phyloP scores from a whole-genome alignment of 352 stramenopile genomes.

The Detonula confervacea region DNA sequence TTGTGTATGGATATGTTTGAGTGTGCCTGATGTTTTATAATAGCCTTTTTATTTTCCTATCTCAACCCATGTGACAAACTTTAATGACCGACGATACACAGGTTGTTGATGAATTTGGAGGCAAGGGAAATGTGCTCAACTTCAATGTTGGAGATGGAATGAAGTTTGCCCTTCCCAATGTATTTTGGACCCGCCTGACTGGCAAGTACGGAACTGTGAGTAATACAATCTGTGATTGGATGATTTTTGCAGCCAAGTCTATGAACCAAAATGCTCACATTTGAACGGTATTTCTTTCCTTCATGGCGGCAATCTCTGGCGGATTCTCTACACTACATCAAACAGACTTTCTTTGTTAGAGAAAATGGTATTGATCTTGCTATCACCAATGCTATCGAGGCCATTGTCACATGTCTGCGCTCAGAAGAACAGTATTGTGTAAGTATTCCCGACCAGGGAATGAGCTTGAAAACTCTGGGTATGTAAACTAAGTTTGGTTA shows the following conservation, averaged over 20 bases:
- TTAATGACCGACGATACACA: too few species aligned
- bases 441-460: constrained; percentile 68
- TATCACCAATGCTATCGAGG: constrained; percentile 82
- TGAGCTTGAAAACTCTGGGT: constrained; percentile 72
- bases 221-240: too few species aligned
- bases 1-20: too few species aligned
- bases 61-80: too few species aligned
- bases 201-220: constrained; percentile 81
- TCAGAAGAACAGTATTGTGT: constrained; percentile 81
- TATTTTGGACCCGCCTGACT: constrained; percentile 83
- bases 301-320: not conserved
- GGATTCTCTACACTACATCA: not conserved
- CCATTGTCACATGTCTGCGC: constrained; percentile 74
- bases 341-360: constrained; percentile 76
- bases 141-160: constrained; percentile 86
- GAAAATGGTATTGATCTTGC: constrained; percentile 85
- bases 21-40: too few species aligned
- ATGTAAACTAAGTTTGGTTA: too few species aligned
- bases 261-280: too few species aligned
- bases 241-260: too few species aligned
- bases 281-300: not conserved
- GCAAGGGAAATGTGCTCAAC: constrained; percentile 83
- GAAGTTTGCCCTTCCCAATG: constrained; percentile 82
- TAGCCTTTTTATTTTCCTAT: too few species aligned
- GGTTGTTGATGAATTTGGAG: constrained; percentile 85